Base-by-base conservation (phyloP, 495 filamentous ascomycete genomes). In the Pyrenula massariospora region DNA sequence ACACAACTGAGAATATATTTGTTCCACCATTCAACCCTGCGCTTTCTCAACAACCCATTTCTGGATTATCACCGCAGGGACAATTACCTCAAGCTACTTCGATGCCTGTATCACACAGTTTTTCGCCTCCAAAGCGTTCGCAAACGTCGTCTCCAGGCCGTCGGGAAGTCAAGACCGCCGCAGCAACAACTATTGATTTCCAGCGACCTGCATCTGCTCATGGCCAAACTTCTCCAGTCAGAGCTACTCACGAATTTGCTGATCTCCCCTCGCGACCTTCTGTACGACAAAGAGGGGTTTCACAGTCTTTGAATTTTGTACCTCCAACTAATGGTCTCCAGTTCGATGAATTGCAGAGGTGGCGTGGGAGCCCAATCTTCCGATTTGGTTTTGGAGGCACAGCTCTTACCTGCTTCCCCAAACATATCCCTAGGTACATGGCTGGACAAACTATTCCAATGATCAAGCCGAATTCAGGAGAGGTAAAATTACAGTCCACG, bases 311-410 rank as follows among this genome's bases (percentile, higher is more conserved):
- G 20, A 69, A 77, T 22, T 82, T 81, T 54, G 74, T 85, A 51
- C 57, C 73, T 3, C 94, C 93, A 11, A 84, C 76, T 5, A 90
- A 96, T 70, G 89, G 87, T n/a, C 81, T 86, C 22, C 82, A 88
- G 57, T 65, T 76, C 10, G 93, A 99, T 69, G 80, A 82, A 15
- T 73, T 97, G 2, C 76, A 90, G 60, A 79, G 94, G 60, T 99
- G 93, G 93, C 87, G 86, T 69, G 93, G 93, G 8, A 78, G 79
- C 15, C 94, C 93, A 0, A 80, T 95, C 8, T 82, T 97, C 62
- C 78, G 79, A 2, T 97, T 95, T 82, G 91, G 89, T 0, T 84
- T 95, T 54, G 92, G 89, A 50, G 94, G 94, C 10, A 79, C 79
- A 2, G 70, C 95, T 22, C 79, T 91, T 24, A 87, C 88, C 3